Evolutionary conservation across 1,139 yeast species (phyloP).

Genomic region (Blastobotrys petasosporus): DNA sequence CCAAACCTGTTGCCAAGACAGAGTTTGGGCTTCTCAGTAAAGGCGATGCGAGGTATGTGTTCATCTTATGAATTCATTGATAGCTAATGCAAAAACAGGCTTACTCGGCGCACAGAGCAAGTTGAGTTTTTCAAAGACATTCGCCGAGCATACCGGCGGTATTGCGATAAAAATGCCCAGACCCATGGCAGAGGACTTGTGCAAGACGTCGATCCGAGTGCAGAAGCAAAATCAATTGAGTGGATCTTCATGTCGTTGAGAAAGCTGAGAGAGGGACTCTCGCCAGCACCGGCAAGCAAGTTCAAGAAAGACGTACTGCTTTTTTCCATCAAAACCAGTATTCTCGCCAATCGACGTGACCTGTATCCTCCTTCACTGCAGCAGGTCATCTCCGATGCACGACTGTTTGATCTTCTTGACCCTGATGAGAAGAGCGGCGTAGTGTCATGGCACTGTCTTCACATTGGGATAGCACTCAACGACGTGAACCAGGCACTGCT

Average conservation of each 20-base stretch:
- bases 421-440: conserved; percentile 14
- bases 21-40: conserved; percentile 23
- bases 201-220: conserved; percentile 3
- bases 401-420: conserved; percentile 11
- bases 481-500: conserved; percentile 16
- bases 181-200: conserved; percentile 4
- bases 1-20: conserved; percentile 3
- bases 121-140: conserved; percentile 13
- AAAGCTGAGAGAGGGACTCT: conserved; percentile 21
- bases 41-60: conserved; percentile 19
- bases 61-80: background rate
- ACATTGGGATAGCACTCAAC: conserved; percentile 15
- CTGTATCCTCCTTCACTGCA: conserved; percentile 18
- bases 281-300: conserved; percentile 10
- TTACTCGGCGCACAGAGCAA: no score
- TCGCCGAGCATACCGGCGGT: conserved; percentile 8
- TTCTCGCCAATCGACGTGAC: conserved; percentile 16
- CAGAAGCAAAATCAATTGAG: conserved; percentile 9
- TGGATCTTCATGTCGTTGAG: conserved; percentile 19
- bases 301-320: conserved; percentile 17
- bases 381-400: conserved; percentile 14
- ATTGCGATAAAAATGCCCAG: conserved; percentile 7
- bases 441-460: conserved; percentile 17
- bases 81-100: conserved; percentile 11
- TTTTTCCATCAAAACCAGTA: conserved; percentile 18